phyloP scores from a whole-genome alignment of 2,329 filamentous ascomycete species.

The Blastomyces parvus region DNA sequence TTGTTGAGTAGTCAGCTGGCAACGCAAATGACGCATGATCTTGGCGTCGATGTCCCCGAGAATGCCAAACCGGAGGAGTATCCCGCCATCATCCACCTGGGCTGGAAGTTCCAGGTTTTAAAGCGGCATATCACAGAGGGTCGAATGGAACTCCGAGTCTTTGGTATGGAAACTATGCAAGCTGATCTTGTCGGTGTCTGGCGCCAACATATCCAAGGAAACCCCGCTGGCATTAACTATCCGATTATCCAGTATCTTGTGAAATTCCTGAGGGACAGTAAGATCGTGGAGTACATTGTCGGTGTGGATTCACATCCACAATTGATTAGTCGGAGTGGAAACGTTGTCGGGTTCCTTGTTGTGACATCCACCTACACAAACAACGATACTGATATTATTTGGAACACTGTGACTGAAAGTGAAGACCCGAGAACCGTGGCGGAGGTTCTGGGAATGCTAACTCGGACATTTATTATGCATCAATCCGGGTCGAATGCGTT shows the following conservation, averaged over 20 bases:
- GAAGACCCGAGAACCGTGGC: conserved; percentile 79
- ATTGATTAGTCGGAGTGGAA: conserved; percentile 68
- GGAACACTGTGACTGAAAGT: conserved; percentile 70
- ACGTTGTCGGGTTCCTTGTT: conserved; percentile 78
- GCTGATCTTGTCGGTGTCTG: conserved; percentile 58
- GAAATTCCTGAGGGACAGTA: conserved; percentile 57
- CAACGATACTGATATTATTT: conserved; percentile 67
- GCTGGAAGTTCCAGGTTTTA: conserved; percentile 60
- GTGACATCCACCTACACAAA: conserved; percentile 65
- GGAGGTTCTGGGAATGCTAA: conserved; percentile 62
- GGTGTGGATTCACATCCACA: conserved; percentile 88
- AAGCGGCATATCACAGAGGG: conserved; percentile 68
- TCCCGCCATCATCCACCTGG: conserved; percentile 34
- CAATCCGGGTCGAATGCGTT: conserved; percentile 38
- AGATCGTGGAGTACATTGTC: conserved; percentile 75
- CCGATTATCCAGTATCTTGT: conserved; percentile 59
- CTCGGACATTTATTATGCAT: conserved; percentile 39
- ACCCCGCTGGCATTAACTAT: conserved; percentile 35
- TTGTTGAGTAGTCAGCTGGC: conserved; percentile 25
- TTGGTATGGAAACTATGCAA: conserved; percentile 67
- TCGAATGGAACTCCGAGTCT: conserved; percentile 82
- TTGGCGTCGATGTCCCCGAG: conserved; percentile 29
- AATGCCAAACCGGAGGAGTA: conserved; percentile 21
- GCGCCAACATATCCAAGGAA: conserved; percentile 45
- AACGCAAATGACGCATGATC: conserved; percentile 27